Base-by-base conservation (phyloP, 768 basidiomycete genomes). In the Strobilomyces dryophilus region DNA sequence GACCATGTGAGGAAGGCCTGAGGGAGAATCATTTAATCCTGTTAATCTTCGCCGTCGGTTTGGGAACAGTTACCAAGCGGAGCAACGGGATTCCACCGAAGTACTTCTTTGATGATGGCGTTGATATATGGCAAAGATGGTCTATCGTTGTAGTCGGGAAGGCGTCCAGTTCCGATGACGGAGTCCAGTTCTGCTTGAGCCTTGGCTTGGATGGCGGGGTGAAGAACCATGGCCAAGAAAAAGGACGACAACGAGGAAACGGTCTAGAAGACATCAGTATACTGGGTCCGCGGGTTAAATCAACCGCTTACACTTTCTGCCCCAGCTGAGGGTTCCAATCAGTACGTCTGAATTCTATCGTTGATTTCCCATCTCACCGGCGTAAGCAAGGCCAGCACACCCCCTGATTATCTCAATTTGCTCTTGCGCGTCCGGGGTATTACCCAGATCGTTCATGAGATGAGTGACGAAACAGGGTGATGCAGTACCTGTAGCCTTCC, bases 351-450 rank as follows among this genome's bases (percentile, higher is more conserved):
- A 45, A 49, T n/a, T 29, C 9, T 36, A 18, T 45, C n/a, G 40
- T n/a, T 5, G 18, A 9, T n/a, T 49, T 10, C 18, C 17, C 47
- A 24, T 35, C 70, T 55, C 45, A 75, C 75, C 75, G 7, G 74
- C 73, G 42, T 81, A 82, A 14, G 80, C 67, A 5, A 78, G 76
- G 0, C 74, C 78, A 31, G 75, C 74, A 39, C 72, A 74, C 36
- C 74, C 73, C 53, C 64, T 76, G 45, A 76, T 66, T 5, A 70
- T 59, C 44, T 75, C 72, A 45, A 71, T 64, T 21, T 61, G 47
- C 29, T 66, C 57, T 9, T 48, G 27, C n/a, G 36, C 32, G 9
- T 62, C 52, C n/a, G 47, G 51, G 2, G 48, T 36, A n/a, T 26
- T 26, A 35, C 42, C 18, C 36, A 67, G 49, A 29, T 68, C 60